These are phyloP conservation scores for Salix koriyanagi DNA, from an alignment of 345 rosid species.

Conservation along the genomic window DNA sequence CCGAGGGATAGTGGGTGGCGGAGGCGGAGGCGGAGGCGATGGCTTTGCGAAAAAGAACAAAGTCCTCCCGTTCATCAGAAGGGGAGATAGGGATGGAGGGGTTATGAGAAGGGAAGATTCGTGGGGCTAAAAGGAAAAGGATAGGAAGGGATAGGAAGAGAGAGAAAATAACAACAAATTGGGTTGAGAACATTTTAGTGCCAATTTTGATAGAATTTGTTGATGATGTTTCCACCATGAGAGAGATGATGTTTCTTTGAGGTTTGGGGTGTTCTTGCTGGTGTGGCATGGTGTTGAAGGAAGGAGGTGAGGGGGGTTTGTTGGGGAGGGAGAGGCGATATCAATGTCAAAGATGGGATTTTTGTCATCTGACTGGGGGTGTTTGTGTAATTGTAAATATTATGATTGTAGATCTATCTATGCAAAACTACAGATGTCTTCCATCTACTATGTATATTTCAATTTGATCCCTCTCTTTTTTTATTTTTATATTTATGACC, in stretches of 20 bases:
- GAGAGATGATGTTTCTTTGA: neutral
- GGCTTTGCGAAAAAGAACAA: constrained; percentile 57
- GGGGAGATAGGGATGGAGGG: constrained; percentile 45
- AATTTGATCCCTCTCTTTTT: neutral
- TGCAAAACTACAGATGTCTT: neutral
- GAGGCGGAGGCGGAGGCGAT: constrained; percentile 33
- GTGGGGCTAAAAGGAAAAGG: constrained; percentile 23
- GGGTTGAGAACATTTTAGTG: constrained; percentile 51
- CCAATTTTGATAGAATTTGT: neutral
- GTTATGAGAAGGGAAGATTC: constrained; percentile 29
- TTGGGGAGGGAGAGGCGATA: neutral
- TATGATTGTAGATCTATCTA: neutral
- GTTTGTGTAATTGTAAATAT: too few species aligned
- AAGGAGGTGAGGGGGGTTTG: neutral
- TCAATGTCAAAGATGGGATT: too few species aligned
- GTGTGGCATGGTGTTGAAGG: neutral
- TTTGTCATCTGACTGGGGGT: too few species aligned
- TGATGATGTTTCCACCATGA: neutral
- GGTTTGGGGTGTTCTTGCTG: too few species aligned
- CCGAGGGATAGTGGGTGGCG: constrained; percentile 8
- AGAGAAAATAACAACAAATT: constrained; percentile 45
- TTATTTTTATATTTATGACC: too few species aligned
- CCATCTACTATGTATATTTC: neutral
- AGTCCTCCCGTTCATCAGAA: constrained; percentile 75
- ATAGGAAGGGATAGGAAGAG: constrained; percentile 53